Conservation (phyloP, 2,329 filamentous ascomycete genomes). For the Onygenales sp. region DNA sequence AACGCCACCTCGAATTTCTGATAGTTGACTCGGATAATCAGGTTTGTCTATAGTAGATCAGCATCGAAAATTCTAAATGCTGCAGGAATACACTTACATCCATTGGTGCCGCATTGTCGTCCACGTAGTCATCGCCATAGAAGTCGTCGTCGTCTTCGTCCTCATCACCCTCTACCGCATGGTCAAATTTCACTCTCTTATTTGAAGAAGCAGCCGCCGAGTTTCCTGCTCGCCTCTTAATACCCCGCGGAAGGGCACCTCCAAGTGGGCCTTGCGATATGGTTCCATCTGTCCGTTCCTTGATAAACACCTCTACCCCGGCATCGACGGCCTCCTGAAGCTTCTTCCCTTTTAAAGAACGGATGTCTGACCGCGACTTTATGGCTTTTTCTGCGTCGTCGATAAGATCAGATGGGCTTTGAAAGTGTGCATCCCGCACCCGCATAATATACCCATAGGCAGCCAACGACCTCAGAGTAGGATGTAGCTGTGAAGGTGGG, state of each 20-base stretch:
- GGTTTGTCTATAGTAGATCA: conserved; percentile 45
- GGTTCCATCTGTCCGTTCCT: conserved; percentile 26
- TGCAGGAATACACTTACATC: conserved; percentile 23
- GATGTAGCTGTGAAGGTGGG: conserved; percentile 21
- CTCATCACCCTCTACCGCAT: conserved; percentile 11
- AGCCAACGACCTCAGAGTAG: conserved; percentile 30
- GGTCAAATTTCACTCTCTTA: conserved; percentile 10
- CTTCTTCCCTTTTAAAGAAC: conserved; percentile 29
- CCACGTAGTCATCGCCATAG: conserved; percentile 25
- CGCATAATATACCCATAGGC: conserved; percentile 33
- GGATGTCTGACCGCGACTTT: conserved; percentile 20
- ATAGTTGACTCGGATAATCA: conserved; percentile 72
- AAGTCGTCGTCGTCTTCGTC: conserved; percentile 19
- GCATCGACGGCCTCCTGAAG: conserved; percentile 23
- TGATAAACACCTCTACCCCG: conserved; percentile 21
- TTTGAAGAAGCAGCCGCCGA: conserved; percentile 10
- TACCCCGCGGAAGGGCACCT: conserved; percentile 24
- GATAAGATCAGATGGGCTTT: conserved; percentile 30
- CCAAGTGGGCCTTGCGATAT: conserved; percentile 23
- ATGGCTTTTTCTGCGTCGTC: conserved; percentile 29
- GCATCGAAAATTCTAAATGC: neutral
- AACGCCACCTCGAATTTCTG: conserved; percentile 75
- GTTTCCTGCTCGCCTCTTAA: conserved; percentile 22
- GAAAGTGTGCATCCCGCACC: conserved; percentile 31
- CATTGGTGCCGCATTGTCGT: conserved; percentile 25